Evolutionary conservation across 2,329 filamentous ascomycete genomes (phyloP).

Genomic region (Diaporthe eres): DNA sequence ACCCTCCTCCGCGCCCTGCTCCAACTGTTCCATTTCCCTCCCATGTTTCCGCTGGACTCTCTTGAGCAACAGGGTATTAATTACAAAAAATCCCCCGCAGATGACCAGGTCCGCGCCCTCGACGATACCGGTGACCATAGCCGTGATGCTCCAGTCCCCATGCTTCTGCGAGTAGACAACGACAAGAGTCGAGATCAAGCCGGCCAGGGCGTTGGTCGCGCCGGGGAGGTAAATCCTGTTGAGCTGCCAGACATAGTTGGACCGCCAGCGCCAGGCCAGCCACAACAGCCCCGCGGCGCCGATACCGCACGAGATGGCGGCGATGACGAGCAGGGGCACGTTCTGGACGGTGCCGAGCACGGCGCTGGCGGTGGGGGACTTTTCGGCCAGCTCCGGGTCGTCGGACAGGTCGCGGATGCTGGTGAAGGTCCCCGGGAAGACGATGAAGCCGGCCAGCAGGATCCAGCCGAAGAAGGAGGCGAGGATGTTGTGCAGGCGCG

Average conservation of each 20-base stretch:
- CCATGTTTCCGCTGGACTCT: slow-evolving; percentile 35
- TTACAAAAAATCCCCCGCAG: slow-evolving; percentile 23
- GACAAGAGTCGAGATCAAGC: slow-evolving; percentile 63
- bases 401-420: slow-evolving; percentile 45
- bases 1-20: slow-evolving; percentile 27
- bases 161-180: slow-evolving; percentile 64
- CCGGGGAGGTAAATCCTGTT: slow-evolving; percentile 64
- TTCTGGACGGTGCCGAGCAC: slow-evolving; percentile 31
- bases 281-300: slow-evolving; percentile 57
- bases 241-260: slow-evolving; percentile 68
- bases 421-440: slow-evolving; percentile 67
- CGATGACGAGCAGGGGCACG: slow-evolving; percentile 58
- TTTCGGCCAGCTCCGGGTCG: not conserved
- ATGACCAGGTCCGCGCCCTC: slow-evolving; percentile 44
- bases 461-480: slow-evolving; percentile 62
- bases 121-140: slow-evolving; percentile 32
- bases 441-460: slow-evolving; percentile 66
- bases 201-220: slow-evolving; percentile 63
- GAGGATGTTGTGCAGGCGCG: slow-evolving; percentile 61
- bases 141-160: slow-evolving; percentile 55
- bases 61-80: slow-evolving; percentile 34
- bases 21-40: slow-evolving; percentile 28
- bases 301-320: slow-evolving; percentile 58
- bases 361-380: slow-evolving; percentile 22
- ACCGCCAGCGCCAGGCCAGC: slow-evolving; percentile 59